phyloP scores from a whole-genome alignment of 2,329 filamentous ascomycete genomes.

The Venturia oleaginea region DNA sequence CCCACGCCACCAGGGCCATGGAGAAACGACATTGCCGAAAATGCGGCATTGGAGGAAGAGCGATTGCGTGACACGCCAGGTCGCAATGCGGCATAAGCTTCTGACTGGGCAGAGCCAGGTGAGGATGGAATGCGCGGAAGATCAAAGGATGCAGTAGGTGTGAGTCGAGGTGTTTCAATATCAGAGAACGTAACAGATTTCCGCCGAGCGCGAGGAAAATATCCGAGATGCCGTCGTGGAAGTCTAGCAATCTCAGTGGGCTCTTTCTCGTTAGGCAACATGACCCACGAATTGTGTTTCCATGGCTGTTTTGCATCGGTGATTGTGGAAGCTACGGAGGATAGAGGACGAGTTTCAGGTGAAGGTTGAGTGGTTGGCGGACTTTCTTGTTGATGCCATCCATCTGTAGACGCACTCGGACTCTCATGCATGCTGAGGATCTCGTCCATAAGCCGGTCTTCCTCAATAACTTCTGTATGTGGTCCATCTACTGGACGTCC shows the following conservation, averaged over 20 bases:
- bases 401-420: slow-evolving; percentile 17
- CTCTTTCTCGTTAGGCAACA: slow-evolving; percentile 59
- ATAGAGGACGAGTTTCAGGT: slow-evolving; percentile 24
- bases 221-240: slow-evolving; percentile 70
- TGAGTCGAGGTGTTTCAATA: slow-evolving; percentile 44
- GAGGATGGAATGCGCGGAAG: slow-evolving; percentile 38
- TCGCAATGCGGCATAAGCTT: not conserved
- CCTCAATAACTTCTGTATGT: slow-evolving; percentile 15
- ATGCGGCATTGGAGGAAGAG: slow-evolving; percentile 23
- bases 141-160: slow-evolving; percentile 58
- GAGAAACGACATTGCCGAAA: slow-evolving; percentile 45
- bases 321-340: slow-evolving; percentile 25
- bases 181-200: slow-evolving; percentile 65
- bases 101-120: slow-evolving; percentile 15
- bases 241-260: slow-evolving; percentile 82
- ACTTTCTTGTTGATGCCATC: slow-evolving; percentile 22
- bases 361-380: slow-evolving; percentile 26
- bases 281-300: slow-evolving; percentile 84
- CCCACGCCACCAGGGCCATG: slow-evolving; percentile 82
- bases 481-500: slow-evolving; percentile 48
- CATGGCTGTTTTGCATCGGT: slow-evolving; percentile 54
- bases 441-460: slow-evolving; percentile 25
- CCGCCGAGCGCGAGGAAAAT: slow-evolving; percentile 83
- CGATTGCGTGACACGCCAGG: slow-evolving; percentile 31
- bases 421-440: slow-evolving; percentile 27